A percentile compares a stretch with the other conserved stretches of the same genome.
Evolutionary conservation across 345 rosid genomes (phyloP).

Genomic region (Eucalyptus regnans): DNA sequence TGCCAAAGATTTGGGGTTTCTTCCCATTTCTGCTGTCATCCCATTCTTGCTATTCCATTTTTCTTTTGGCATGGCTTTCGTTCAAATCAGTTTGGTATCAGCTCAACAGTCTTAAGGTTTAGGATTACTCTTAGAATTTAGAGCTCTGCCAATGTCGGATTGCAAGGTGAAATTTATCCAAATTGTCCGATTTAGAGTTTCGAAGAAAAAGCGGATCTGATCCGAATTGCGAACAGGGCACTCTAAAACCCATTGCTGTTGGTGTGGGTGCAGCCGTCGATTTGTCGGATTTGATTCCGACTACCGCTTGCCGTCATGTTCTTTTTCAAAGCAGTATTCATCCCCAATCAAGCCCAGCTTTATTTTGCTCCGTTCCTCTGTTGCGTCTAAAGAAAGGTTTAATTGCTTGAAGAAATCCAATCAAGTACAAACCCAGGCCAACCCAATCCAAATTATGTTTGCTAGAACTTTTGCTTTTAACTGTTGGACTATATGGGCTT

Average conservation of each 20-base stretch:
- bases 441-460: background rate
- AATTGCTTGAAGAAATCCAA: background rate
- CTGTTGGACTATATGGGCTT: background rate
- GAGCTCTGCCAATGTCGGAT: too few species aligned
- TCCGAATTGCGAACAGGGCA: too few species aligned
- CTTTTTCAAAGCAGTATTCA: background rate
- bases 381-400: background rate
- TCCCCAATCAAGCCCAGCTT: background rate
- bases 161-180: too few species aligned
- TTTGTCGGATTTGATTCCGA: too few species aligned
- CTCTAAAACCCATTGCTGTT: rapidly evolving
- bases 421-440: background rate
- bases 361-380: background rate
- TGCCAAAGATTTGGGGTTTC: background rate
- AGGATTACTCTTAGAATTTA: too few species aligned
- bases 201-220: too few species aligned
- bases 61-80: background rate
- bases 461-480: background rate
- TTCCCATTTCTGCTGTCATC: background rate
- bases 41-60: background rate
- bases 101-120: too few species aligned
- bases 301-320: too few species aligned
- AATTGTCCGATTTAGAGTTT: too few species aligned
- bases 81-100: too few species aligned
- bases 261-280: too few species aligned